These are phyloP conservation scores for Mycena epipterygia DNA, from an alignment of 768 basidiomycete species.

Conservation along the genomic window DNA sequence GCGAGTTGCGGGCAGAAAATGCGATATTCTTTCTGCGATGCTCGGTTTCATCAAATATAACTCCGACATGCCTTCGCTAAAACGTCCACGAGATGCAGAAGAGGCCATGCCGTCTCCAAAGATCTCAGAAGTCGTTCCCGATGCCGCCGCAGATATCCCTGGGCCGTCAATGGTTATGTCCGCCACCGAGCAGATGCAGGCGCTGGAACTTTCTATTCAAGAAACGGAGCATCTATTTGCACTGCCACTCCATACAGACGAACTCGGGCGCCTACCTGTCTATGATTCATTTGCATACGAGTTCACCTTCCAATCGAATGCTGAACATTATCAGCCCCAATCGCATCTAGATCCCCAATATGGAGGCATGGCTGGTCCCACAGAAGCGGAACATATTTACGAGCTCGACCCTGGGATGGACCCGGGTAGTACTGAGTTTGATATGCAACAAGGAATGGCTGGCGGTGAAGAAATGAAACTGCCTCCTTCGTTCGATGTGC, in stretches of 20 bases:
- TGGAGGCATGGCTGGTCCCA: neutral
- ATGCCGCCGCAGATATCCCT: neutral
- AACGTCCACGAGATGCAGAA: conserved; percentile 4
- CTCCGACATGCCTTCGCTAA: neutral
- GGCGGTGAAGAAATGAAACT: neutral
- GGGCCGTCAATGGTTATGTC: neutral
- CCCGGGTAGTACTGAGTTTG: neutral
- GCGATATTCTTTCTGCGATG: conserved; percentile 28
- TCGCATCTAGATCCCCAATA: neutral
- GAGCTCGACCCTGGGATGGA: neutral
- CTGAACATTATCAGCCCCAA: neutral
- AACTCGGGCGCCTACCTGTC: conserved; percentile 24
- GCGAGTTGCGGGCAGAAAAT: conserved; percentile 25
- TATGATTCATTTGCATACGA: conserved; percentile 21
- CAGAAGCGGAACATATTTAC: neutral
- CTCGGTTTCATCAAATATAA: conserved; percentile 9
- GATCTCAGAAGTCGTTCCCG: neutral
- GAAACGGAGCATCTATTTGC: conserved; percentile 8
- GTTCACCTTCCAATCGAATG: conserved; percentile 3
- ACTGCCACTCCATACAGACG: conserved; percentile 4
- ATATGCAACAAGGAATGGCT: neutral
- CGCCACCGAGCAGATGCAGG: neutral
- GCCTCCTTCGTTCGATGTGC: neutral
- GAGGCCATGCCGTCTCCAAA: neutral
- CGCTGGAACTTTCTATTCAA: neutral